A percentile compares a stretch with the other conserved stretches of the same genome.
phyloP scores from a whole-genome alignment of 2,329 filamentous ascomycete genomes.

The Pseudophaeomoniella oleicola region DNA sequence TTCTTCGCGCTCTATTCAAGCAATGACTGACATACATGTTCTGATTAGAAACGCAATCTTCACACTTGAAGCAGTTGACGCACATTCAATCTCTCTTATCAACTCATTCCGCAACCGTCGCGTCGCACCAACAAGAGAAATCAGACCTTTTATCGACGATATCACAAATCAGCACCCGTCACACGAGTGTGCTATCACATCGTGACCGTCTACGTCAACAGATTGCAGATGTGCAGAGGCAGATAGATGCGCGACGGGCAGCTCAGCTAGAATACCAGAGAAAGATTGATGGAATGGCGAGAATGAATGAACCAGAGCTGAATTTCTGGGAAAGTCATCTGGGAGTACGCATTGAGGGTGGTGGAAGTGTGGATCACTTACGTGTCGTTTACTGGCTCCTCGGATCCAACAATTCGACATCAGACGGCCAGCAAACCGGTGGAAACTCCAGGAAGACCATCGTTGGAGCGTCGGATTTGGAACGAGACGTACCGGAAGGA shows the following conservation, averaged over 20 bases:
- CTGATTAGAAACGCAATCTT: conserved; percentile 80
- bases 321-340: conserved; percentile 93
- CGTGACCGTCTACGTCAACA: conserved; percentile 42
- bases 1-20: neutral
- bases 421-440: conserved; percentile 1
- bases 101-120: conserved; percentile 9
- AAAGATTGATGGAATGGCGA: conserved; percentile 66
- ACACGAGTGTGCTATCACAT: conserved; percentile 37
- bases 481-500: conserved; percentile 38
- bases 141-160: conserved; percentile 48
- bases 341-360: conserved; percentile 78
- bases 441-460: neutral
- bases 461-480: neutral
- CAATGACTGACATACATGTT: no score
- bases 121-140: conserved; percentile 31
- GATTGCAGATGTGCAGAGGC: conserved; percentile 34
- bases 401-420: conserved; percentile 61
- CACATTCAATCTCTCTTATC: conserved; percentile 13
- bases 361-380: conserved; percentile 66
- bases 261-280: conserved; percentile 40
- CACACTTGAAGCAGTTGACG: neutral
- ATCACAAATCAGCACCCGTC: conserved; percentile 38
- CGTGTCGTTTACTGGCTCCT: conserved; percentile 85
- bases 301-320: conserved; percentile 83
- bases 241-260: conserved; percentile 28